These are phyloP conservation scores for Elsinoe perseae DNA, from an alignment of 2,329 filamentous ascomycete genomes.

Conservation along the genomic window DNA sequence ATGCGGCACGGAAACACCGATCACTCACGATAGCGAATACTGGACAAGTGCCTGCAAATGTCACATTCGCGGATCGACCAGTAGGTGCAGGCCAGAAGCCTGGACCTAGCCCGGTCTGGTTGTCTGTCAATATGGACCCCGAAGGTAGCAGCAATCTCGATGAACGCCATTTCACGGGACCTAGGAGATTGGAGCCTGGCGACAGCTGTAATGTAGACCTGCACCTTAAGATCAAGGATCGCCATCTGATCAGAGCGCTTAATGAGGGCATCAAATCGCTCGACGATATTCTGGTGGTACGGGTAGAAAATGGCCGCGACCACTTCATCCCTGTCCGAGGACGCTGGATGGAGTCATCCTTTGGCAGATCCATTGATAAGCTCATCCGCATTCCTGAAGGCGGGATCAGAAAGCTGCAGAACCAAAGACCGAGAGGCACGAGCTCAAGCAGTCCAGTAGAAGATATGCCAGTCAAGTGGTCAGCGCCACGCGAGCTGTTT, in stretches of 20 bases:
- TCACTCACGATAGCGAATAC: conserved; percentile 87
- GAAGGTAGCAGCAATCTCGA: conserved; percentile 22
- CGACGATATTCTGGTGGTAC: conserved; percentile 81
- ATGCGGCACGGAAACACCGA: conserved; percentile 56
- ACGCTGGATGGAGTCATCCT: conserved; percentile 70
- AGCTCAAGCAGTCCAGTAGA: conserved; percentile 18
- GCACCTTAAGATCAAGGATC: conserved; percentile 56
- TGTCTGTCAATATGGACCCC: conserved; percentile 58
- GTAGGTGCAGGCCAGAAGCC: conserved; percentile 37
- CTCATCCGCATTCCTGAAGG: conserved; percentile 75
- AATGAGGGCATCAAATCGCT: conserved; percentile 60
- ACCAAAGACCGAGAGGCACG: conserved; percentile 39
- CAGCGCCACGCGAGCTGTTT: conserved; percentile 82
- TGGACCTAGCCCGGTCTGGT: conserved; percentile 55
- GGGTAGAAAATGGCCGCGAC: conserved; percentile 75
- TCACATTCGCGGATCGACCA: conserved; percentile 71
- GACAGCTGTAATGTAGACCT: conserved; percentile 69
- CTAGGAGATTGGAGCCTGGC: conserved; percentile 70
- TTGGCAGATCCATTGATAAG: conserved; percentile 81
- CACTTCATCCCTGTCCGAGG: conserved; percentile 81
- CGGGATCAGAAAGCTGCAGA: conserved; percentile 63
- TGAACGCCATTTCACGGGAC: conserved; percentile 26
- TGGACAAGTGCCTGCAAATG: conserved; percentile 67
- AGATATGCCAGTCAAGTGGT: conserved; percentile 54
- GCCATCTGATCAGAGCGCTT: conserved; percentile 58